These are phyloP conservation scores for Ophiostoma quercus DNA, from an alignment of 2,329 filamentous ascomycete genomes.

Conservation along the genomic window DNA sequence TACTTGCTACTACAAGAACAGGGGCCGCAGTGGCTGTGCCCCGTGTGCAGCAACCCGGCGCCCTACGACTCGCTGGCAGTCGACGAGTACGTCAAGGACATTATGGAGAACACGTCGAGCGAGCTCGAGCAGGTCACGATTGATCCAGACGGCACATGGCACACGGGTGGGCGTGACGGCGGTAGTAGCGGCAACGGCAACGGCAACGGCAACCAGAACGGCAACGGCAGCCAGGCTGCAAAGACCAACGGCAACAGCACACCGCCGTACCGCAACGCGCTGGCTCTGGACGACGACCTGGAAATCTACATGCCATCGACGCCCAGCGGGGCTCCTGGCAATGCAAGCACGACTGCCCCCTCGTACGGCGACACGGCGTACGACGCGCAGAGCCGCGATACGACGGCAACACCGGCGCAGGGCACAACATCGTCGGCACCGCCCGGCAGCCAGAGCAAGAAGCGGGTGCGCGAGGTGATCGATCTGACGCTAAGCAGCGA, in stretches of 20 bases:
- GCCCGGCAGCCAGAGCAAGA: constrained; percentile 34
- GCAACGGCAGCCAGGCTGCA: background rate
- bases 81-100: constrained; percentile 88
- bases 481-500: constrained; percentile 56
- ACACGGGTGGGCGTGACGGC: constrained; percentile 31
- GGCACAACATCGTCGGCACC: background rate
- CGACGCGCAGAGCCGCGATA: constrained; percentile 16
- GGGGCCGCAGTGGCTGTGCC: constrained; percentile 93
- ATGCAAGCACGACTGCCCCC: constrained; percentile 30
- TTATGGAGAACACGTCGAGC: constrained; percentile 66
- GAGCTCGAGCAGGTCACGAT: constrained; percentile 81
- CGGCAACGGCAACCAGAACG: constrained; percentile 18
- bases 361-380: background rate
- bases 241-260: constrained; percentile 1
- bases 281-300: constrained; percentile 20
- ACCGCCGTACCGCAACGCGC: background rate
- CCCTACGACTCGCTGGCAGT: constrained; percentile 78
- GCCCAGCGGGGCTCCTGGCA: constrained; percentile 18
- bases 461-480: constrained; percentile 51
- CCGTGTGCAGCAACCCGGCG: constrained; percentile 80
- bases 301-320: constrained; percentile 18
- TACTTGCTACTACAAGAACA: constrained; percentile 94
- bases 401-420: constrained; percentile 18
- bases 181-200: constrained; percentile 33
- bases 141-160: constrained; percentile 80